phyloP scores from a whole-genome alignment of 208 protist species.

The Strigomonas culicis region DNA sequence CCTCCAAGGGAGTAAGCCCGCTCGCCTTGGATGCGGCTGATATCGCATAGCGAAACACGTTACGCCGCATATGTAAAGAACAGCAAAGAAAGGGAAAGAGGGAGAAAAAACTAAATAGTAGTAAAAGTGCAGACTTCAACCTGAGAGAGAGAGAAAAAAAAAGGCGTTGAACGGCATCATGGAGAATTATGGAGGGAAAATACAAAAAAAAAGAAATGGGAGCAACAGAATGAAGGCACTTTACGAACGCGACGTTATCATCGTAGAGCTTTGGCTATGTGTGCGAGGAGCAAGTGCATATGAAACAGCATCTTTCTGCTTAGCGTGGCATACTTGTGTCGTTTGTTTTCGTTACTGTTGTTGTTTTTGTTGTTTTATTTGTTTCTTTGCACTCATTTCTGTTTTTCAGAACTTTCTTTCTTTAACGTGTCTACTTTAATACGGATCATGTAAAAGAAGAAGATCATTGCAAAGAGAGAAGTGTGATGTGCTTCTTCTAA shows the following conservation, averaged over 20 bases:
- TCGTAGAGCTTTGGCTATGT: too few species aligned
- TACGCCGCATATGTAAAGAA: too few species aligned
- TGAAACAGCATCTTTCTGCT: background rate
- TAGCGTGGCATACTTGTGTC: slow-evolving; percentile 5
- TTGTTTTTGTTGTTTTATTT: slow-evolving; percentile 12
- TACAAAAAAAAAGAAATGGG: slow-evolving; percentile 2
- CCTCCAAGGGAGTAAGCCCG: slow-evolving; percentile 59
- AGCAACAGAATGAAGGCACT: too few species aligned
- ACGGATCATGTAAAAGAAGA: slow-evolving; percentile 7
- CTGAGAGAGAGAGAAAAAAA: slow-evolving; percentile 7
- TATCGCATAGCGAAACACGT: background rate
- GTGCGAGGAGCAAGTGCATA: too few species aligned
- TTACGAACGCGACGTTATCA: too few species aligned
- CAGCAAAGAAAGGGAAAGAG: background rate
- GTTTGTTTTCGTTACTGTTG: background rate
- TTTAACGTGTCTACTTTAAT: slow-evolving; percentile 11
- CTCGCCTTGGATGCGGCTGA: slow-evolving; percentile 3
- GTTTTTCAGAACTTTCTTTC: background rate
- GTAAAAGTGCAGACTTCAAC: background rate
- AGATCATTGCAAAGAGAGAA: slow-evolving; percentile 4
- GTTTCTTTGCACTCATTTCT: background rate
- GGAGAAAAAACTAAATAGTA: background rate
- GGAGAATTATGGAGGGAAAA: background rate
- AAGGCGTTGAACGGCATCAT: background rate
- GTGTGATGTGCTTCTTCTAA: background rate